These are phyloP conservation scores for Telopea speciosissima DNA, from an alignment of 177 flowering plant genomes.

Conservation along the genomic window DNA sequence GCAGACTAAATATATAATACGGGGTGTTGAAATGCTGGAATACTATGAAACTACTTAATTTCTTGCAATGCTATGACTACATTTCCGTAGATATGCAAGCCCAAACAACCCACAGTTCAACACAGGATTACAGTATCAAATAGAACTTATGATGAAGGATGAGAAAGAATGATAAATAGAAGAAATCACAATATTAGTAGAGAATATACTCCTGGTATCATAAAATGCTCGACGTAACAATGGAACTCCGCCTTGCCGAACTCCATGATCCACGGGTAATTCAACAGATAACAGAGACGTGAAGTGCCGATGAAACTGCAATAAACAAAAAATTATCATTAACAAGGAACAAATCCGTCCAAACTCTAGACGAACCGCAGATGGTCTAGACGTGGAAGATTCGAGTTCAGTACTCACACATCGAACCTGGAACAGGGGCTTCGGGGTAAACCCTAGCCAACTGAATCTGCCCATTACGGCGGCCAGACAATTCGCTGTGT, in stretches of 20 bases:
- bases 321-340: neutral
- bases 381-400: neutral
- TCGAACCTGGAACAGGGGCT: conserved; percentile 6
- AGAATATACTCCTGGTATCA: conserved; percentile 15
- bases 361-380: neutral
- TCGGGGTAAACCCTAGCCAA: conserved; percentile 27
- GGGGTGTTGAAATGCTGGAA: too few relatives aligned
- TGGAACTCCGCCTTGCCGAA: conserved; percentile 5
- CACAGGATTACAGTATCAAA: neutral
- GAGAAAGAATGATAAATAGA: too few relatives aligned
- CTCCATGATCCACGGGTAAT: conserved; percentile 7
- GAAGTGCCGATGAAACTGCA: conserved; percentile 27
- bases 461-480: conserved; percentile 30
- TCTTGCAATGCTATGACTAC: too few relatives aligned
- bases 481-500: neutral
- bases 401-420: neutral
- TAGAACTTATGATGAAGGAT: neutral
- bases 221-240: conserved; percentile 7
- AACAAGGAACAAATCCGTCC: neutral
- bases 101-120: too few relatives aligned
- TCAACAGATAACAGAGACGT: conserved; percentile 10
- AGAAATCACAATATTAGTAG: too few relatives aligned
- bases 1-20: too few relatives aligned
- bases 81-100: too few relatives aligned
- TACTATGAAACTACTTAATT: too few relatives aligned